Base-by-base conservation (phyloP, 768 basidiomycete species). In the Erythrobasidium yunnanense region DNA sequence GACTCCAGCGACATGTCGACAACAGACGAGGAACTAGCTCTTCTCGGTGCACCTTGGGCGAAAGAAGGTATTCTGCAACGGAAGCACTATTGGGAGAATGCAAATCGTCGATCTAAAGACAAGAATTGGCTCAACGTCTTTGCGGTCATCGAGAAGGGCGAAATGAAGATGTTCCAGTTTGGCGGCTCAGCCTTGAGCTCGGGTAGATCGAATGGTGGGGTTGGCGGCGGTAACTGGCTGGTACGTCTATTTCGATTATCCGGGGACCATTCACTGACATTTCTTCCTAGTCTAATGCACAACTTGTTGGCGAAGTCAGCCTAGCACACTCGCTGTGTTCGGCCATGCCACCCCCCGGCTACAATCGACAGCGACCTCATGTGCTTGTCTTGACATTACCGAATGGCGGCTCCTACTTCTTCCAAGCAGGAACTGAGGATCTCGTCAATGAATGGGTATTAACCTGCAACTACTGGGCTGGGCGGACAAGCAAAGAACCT, bases 401-500 rank as follows among this genome's bases (percentile, higher is more conserved):
- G 4, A 84, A 84, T 70, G 90, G 91, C 8, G 89, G 85, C 1
- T 87, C 90, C n/a, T 93, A 86, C 76, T 95, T 96, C 79, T 95
- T 95, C 81, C 95, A 99, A 77, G 90, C 93, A 0, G 95, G 95
- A 1, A 99, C 95, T 2, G 93, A 95, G 73, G 93, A 96, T 71
- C 83, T 99, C n/a, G 91, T 95, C 54, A 87, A 88, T 72, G 95
- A 99, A 76, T 97, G 95, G 95, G 92, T 95, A 5, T 86, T 88
- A 42, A 95, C 95, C 0, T 96, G 93, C 82, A 99, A 97, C 78
- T 99, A 99, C 75, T 97, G 95, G 95, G 89, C 95, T 0, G 95
- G 93, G 1, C 81, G 95, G 49, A 88, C 85, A 63, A 90, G 88
- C 76, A 91, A 93, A 72, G 92, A 96, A 74, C 95, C 95, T 0